Evolutionary conservation across 345 rosid species (phyloP), one percentile per base, ranked within the genome.

Genomic region (Gossypium longicalyx): DNA sequence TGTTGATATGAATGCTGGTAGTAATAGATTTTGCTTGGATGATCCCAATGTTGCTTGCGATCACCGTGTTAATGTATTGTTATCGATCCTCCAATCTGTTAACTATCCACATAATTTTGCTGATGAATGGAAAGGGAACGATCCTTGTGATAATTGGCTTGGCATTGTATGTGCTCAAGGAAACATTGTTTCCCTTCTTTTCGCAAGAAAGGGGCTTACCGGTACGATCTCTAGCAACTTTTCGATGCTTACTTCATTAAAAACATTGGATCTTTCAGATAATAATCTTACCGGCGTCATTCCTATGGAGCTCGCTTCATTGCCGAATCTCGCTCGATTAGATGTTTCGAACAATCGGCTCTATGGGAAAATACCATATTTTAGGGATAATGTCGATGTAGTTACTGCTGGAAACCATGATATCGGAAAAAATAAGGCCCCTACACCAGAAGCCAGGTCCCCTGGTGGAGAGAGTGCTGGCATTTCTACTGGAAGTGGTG

Each of bases 281-380:
- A 92, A 93, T 74, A 7, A 57, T 12, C 78, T 95, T 67, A 78
- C 74, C 0, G 96, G 97, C 51, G 57, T 81, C 1, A 90, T 95
- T 70, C 98, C 99, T 0, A 38, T 29, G 1, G 88, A 85, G 78
- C 98, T 95, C 25, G 73, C 87, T 0, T 72, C 49, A 2, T 77
- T 95, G 86, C 72, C 87, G 19, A 81, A 79, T 77, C 93, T 95
- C 63, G 74, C 56, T 43, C 63, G 16, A 12, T 52, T 93, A 17
- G 93, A 95, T 74, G 88, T 95, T 62, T 85, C 96, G 1, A 79
- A 90, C 80, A 93, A 93, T 51, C 27, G 74, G 44, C 76, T 93
- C 2, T 75, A 61, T 6, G 97, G 98, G 61, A 34, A 48, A 4
- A 49, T 83, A 16, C 98, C 96, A 1, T 27, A n/a, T 23, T 95